Evolutionary conservation across 495 filamentous ascomycete species (phyloP).

Genomic region (Tetracladium marchalianum): DNA sequence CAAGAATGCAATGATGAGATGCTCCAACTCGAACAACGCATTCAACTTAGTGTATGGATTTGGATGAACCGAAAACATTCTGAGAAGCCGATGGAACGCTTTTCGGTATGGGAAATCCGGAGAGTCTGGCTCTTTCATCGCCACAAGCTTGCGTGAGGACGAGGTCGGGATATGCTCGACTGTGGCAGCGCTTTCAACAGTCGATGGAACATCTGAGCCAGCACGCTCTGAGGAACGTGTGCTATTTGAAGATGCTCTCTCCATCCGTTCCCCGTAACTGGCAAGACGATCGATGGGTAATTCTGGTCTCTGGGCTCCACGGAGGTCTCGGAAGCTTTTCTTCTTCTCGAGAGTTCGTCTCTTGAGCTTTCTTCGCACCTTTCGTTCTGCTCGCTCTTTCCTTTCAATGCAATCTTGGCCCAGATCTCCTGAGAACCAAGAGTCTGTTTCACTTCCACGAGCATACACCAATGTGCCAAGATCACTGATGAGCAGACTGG

Average conservation of each 20-base stretch:
- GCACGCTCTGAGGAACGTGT: conserved; percentile 9
- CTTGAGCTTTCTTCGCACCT: conserved; percentile 40
- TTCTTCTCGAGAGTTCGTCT: conserved; percentile 46
- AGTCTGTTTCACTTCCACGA: conserved; percentile 84
- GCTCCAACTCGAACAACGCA: conserved; percentile 72
- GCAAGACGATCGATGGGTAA: conserved; percentile 1
- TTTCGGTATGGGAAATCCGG: conserved; percentile 59
- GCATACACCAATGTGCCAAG: conserved; percentile 77
- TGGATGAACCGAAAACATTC: conserved; percentile 82
- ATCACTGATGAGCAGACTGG: conserved; percentile 81
- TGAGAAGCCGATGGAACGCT: conserved; percentile 69
- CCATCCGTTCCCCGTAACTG: conserved; percentile 6
- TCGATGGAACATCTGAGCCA: conserved; percentile 1
- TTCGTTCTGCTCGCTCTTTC: conserved; percentile 45
- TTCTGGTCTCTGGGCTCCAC: conserved; percentile 23
- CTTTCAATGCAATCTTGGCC: conserved; percentile 69
- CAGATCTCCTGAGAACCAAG: conserved; percentile 70
- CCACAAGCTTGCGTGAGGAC: conserved; percentile 6
- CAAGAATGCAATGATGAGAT: conserved; percentile 68
- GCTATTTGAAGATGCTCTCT: conserved; percentile 5
- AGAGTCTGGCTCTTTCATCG: conserved; percentile 23
- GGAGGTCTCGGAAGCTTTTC: conserved; percentile 42
- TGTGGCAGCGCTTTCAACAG: conserved; percentile 13
- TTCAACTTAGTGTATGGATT: conserved; percentile 82
- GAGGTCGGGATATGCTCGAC: conserved; percentile 4